Percentiles rank a stretch among this genome's conserved stretches.
Evolutionary conservation across 140 eudicot genomes (phyloP).

Genomic region (Oenanthe javanica): DNA sequence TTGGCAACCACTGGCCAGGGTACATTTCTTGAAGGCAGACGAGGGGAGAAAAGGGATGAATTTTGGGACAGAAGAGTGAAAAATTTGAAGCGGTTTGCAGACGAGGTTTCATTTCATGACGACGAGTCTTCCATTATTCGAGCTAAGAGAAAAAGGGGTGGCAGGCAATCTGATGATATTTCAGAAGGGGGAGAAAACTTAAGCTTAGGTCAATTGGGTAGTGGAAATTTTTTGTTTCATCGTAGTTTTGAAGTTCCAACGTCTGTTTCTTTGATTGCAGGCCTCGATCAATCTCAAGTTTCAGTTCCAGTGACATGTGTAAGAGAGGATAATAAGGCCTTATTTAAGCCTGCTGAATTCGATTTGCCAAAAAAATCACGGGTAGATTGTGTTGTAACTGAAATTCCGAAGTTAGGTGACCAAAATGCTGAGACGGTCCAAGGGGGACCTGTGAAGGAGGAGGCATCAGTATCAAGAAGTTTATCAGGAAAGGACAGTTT

Average conservation of each 20-base stretch:
- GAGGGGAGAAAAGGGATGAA: slow-evolving; percentile 39
- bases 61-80: slow-evolving; percentile 45
- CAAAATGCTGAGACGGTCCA: slow-evolving; percentile 41
- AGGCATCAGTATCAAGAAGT: slow-evolving; percentile 52
- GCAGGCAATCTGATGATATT: slow-evolving; percentile 31
- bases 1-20: slow-evolving; percentile 12
- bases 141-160: slow-evolving; percentile 58
- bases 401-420: slow-evolving; percentile 47
- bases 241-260: slow-evolving; percentile 21
- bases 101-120: slow-evolving; percentile 20
- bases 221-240: slow-evolving; percentile 51
- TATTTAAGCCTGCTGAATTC: slow-evolving; percentile 31
- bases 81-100: slow-evolving; percentile 68
- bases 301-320: slow-evolving; percentile 45
- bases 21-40: slow-evolving; percentile 22
- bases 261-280: slow-evolving; percentile 20
- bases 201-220: slow-evolving; percentile 48
- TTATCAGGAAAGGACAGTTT: slow-evolving; percentile 58
- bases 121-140: slow-evolving; percentile 42
- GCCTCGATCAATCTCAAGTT: slow-evolving; percentile 35
- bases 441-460: slow-evolving; percentile 39
- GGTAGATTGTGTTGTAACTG: slow-evolving; percentile 51
- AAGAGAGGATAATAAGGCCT: slow-evolving; percentile 36
- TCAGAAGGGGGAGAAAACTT: slow-evolving; percentile 29
- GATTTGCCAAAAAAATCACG: slow-evolving; percentile 48